Conservation (phyloP, 345 rosid genomes). For the Dovyalis caffra region DNA sequence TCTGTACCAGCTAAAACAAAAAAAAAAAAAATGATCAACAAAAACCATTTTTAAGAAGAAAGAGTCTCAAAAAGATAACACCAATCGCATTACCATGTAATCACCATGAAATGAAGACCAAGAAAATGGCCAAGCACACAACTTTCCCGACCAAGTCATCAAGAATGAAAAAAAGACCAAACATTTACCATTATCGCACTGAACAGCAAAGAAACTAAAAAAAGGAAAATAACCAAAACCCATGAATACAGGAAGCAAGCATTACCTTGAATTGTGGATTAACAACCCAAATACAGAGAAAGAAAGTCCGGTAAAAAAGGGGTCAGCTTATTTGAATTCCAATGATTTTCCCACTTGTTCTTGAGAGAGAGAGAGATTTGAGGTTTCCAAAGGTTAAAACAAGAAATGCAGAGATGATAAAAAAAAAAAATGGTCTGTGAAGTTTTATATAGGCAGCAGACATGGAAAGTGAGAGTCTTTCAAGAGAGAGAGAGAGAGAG, state of each 20-base stretch:
- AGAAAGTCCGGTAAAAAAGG: background rate
- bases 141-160: background rate
- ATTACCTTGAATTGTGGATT: slow-evolving; percentile 46
- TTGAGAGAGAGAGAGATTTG: background rate
- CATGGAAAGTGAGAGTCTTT: background rate
- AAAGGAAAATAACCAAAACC: background rate
- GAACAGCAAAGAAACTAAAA: background rate
- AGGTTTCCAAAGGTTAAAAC: background rate
- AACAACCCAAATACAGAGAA: background rate
- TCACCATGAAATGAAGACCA: background rate
- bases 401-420: background rate
- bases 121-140: background rate
- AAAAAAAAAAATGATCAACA: background rate
- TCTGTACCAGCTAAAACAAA: too few relatives aligned
- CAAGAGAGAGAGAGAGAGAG: background rate
- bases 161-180: background rate
- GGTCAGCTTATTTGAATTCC: background rate
- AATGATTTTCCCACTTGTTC: background rate
- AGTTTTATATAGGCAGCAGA: background rate
- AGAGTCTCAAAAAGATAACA: background rate
- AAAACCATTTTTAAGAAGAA: background rate
- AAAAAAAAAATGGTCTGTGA: too few relatives aligned
- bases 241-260: background rate
- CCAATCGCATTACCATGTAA: background rate
- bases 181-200: background rate